Evolutionary conservation across 257 asterid species (phyloP).

Genomic region (Penstemon davidsonii): DNA sequence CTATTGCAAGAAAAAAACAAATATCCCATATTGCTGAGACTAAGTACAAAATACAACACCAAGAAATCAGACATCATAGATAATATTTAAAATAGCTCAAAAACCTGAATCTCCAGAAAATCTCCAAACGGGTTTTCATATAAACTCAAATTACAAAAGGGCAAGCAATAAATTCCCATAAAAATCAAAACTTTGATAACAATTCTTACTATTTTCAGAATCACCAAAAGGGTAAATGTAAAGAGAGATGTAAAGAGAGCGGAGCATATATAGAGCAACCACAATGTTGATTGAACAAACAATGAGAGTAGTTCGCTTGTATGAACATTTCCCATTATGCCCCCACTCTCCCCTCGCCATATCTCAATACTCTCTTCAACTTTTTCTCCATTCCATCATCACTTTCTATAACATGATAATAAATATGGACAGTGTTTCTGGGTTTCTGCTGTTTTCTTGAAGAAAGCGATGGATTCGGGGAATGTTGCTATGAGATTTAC

Average conservation of each 20-base stretch:
- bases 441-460: conserved; percentile 3
- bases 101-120: neutral
- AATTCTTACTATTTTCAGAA: conserved; percentile 48
- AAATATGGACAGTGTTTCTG: neutral
- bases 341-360: conserved; percentile 88
- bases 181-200: conserved; percentile 3
- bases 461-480: conserved; percentile 17
- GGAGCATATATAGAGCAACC: conserved; percentile 79
- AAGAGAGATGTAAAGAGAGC: conserved; percentile 64
- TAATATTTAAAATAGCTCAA: neutral
- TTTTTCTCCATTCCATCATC: conserved; percentile 51
- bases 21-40: neutral
- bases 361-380: conserved; percentile 33
- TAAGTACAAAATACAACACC: neutral
- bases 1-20: conserved; percentile 10
- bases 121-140: neutral
- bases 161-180: conserved; percentile 17
- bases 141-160: conserved; percentile 15
- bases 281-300: conserved; percentile 72
- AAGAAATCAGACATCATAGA: neutral
- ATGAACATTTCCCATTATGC: conserved; percentile 64
- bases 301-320: conserved; percentile 67
- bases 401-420: conserved; percentile 29
- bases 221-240: conserved; percentile 60
- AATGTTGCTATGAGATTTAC: conserved; percentile 11